Evolutionary conservation across 805 yeast genomes (phyloP).

Genomic region (Candida argentea): DNA sequence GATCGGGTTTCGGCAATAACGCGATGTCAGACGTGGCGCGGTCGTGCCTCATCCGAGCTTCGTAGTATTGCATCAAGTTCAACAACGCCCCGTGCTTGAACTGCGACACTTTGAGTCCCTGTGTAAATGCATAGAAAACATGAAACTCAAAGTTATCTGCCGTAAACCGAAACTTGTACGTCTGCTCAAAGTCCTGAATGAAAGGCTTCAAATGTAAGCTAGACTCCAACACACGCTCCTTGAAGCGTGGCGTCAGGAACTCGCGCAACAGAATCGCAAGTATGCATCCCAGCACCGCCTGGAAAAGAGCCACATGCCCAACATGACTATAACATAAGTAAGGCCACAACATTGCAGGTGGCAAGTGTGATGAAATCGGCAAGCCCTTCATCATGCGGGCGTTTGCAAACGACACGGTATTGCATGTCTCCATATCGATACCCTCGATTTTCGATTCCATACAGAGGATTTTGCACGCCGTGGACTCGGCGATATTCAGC

Average conservation of each 20-base stretch:
- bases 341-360: constrained; percentile 43
- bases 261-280: constrained; percentile 17
- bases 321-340: constrained; percentile 20
- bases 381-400: constrained; percentile 41
- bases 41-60: constrained; percentile 27
- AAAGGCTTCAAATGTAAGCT: constrained; percentile 30
- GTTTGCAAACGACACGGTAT: constrained; percentile 34
- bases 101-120: constrained; percentile 52
- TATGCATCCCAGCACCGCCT: constrained; percentile 21
- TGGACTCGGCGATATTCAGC: constrained; percentile 50
- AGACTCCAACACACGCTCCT: constrained; percentile 20
- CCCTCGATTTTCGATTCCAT: constrained; percentile 14
- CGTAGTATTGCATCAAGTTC: constrained; percentile 34
- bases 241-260: constrained; percentile 11
- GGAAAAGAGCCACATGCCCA: constrained; percentile 21
- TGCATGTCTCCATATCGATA: constrained; percentile 18
- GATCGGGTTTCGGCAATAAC: neutral
- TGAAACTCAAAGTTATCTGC: constrained; percentile 42
- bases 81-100: constrained; percentile 39
- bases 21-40: neutral
- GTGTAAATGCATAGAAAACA: constrained; percentile 36
- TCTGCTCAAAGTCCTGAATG: constrained; percentile 33
- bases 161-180: constrained; percentile 28
- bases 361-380: constrained; percentile 32
- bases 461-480: constrained; percentile 24